Percentiles rank a stretch among this genome's conserved stretches.
Evolutionary conservation across 208 protist genomes (phyloP).

Genomic region (Acanthamoeba royreba): DNA sequence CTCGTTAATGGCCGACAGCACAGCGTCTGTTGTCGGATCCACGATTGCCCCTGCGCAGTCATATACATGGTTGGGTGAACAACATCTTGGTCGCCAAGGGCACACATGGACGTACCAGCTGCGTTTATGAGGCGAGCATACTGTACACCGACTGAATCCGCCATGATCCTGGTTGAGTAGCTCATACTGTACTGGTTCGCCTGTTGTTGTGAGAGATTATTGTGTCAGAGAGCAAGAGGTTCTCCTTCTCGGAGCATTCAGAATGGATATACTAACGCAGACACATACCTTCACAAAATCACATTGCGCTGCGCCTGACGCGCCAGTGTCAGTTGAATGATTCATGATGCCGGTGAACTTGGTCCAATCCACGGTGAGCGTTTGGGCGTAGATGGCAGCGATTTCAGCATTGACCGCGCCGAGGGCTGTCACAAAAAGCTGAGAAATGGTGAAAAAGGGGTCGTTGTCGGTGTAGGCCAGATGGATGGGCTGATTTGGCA

Average conservation of each 20-base stretch:
- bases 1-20: not conserved
- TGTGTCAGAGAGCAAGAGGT: not conserved
- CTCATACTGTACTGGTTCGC: not conserved
- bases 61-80: not conserved
- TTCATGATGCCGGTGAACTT: not conserved
- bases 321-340: not conserved
- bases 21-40: not conserved
- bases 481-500: not conserved
- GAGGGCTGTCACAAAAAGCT: not conserved
- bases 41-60: not conserved
- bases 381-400: not conserved
- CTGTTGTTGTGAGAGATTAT: not conserved
- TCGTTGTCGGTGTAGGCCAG: not conserved
- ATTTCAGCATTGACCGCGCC: not conserved
- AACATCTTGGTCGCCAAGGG: not conserved
- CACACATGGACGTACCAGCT: not conserved
- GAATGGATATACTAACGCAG: too few relatives aligned
- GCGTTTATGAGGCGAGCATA: not conserved
- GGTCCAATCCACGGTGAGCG: not conserved
- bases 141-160: not conserved
- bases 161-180: slow-evolving; percentile 9
- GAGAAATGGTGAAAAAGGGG: not conserved
- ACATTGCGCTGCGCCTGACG: not conserved
- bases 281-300: not conserved
- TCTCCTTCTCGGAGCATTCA: too few relatives aligned